Conservation (phyloP, 73 alveolate species). For the Stentor coeruleus region DNA sequence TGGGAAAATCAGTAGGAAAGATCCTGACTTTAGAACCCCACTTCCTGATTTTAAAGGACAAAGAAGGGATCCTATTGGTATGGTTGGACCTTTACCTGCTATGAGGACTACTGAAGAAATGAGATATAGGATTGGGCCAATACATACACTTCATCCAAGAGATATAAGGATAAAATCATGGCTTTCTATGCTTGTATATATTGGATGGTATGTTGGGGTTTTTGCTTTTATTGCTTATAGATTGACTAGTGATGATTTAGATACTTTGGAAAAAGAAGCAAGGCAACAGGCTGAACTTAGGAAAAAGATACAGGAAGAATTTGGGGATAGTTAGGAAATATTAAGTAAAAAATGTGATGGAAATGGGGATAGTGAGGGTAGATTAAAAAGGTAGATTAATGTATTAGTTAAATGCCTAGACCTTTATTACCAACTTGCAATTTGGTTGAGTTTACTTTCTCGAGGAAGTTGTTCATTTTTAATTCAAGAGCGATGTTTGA, state of each 20-base stretch:
- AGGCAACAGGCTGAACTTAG: constrained; percentile 8
- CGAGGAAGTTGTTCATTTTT: neutral
- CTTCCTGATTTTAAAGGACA: constrained; percentile 23
- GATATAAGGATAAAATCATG: constrained; percentile 10
- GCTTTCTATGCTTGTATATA: neutral
- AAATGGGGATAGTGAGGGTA: neutral
- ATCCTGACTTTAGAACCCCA: constrained; percentile 8
- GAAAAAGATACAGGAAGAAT: constrained; percentile 14
- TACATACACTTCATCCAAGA: neutral
- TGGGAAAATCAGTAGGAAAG: neutral
- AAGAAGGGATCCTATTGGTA: neutral
- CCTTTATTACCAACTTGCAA: neutral
- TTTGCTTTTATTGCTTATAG: constrained; percentile 11
- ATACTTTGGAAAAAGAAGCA: constrained; percentile 22
- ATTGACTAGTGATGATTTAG: neutral
- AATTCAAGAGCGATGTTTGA: neutral
- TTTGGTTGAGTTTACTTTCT: neutral
- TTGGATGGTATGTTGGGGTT: constrained; percentile 1
- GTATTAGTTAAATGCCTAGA: neutral
- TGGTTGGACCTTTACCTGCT: neutral
- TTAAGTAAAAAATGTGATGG: neutral
- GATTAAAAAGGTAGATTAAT: neutral
- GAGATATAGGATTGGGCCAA: constrained; percentile 10
- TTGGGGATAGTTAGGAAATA: neutral
- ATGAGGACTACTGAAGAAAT: neutral